Conservation (phyloP, 257 asterid genomes). For the Cynanchum wilfordii region DNA sequence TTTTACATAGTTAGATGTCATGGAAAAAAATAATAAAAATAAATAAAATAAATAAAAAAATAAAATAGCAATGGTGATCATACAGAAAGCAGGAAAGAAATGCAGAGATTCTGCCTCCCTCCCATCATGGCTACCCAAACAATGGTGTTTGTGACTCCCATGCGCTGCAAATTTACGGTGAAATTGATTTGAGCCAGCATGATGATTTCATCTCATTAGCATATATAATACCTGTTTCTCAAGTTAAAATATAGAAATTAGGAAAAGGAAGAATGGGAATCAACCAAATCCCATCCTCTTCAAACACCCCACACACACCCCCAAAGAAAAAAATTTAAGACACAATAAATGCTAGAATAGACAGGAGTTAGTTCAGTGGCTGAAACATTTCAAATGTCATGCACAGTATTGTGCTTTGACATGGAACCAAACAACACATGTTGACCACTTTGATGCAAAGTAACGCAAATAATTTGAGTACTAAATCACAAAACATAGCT, state of each 20-base stretch:
- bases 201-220: conserved; percentile 94
- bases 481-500: background rate
- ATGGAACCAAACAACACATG: background rate
- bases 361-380: background rate
- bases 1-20: background rate
- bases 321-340: too few relatives aligned
- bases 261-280: background rate
- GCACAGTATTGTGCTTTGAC: background rate
- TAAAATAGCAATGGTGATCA: background rate
- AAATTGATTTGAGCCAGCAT: conserved; percentile 80
- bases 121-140: conserved; percentile 84
- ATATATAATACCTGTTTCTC: conserved; percentile 62
- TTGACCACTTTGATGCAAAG: background rate
- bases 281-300: background rate
- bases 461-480: background rate
- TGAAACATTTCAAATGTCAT: background rate
- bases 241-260: conserved; percentile 15
- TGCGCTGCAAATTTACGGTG: conserved; percentile 80
- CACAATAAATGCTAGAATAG: background rate
- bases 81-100: conserved; percentile 1
- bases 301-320: too few relatives aligned
- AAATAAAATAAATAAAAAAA: too few relatives aligned
- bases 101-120: conserved; percentile 58
- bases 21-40: too few relatives aligned
- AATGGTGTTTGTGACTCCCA: conserved; percentile 94